Evolutionary conservation across 208 protist species (phyloP), one percentile per base, ranked within the genome.

Genomic region (Trypanosoma cruzi): DNA sequence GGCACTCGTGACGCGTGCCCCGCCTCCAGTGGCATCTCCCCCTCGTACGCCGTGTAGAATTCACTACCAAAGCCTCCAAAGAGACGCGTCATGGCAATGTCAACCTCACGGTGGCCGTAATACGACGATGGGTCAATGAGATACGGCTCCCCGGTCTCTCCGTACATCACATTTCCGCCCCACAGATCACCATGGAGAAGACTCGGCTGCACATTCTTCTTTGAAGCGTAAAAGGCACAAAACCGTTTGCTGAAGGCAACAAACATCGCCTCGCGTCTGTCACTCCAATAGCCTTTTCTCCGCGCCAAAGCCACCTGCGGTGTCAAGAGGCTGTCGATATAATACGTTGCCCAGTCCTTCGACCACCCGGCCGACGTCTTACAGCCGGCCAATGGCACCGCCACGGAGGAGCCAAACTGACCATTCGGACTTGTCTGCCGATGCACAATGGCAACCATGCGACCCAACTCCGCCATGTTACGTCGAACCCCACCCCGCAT

Each of bases 31-130:
- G 75, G 61, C n/a, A 71, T 61, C 14, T 28, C 71, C 24, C 7
- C 75, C 28, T 79, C 67, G 50, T 79, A 77, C 32, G 68, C 75
- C 3, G n/a, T 40, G 37, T 78, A 81, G 42, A 84, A 84, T 4
- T 50, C 58, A 5, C 37, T 20, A 22, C 67, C 71, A 42, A 84
- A 84, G 31, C 71, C 65, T 44, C 79, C 69, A 31, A 84, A 78
- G 34, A 80, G 46, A 50, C 46, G 53, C 31, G 79, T 78, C 71
- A 81, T 75, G 29, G 71, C 75, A 8, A 84, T 54, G 49, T 72
- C 75, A 49, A 78, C 63, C 40, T 81, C 75, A 18, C 71, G 67
- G 52, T 79, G 62, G 0, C 79, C 75, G 65, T 68, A 79, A 42
- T 77, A 64, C 0, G 62, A 64, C 28, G 69, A 67, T 6, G 73